Conservation (phyloP, 2,329 filamentous ascomycete species). For the Bipolaris victoriae region DNA sequence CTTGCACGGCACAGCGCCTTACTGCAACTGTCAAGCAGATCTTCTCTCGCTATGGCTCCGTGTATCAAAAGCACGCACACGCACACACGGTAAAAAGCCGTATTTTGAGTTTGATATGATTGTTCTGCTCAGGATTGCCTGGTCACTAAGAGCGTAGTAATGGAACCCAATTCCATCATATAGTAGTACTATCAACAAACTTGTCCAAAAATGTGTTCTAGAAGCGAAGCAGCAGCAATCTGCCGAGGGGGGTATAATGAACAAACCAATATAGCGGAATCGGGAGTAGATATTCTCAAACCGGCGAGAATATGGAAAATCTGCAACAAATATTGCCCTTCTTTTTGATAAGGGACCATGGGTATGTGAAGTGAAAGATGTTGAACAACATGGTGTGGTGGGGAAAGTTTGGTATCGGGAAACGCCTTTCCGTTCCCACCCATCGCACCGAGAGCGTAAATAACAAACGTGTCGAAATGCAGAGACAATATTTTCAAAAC, state of each 20-base stretch:
- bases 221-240: conserved; percentile 10
- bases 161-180: conserved; percentile 4
- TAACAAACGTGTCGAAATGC: conserved; percentile 11
- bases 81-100: neutral
- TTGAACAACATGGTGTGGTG: conserved; percentile 6
- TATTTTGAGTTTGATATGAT: neutral
- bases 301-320: conserved; percentile 1
- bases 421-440: conserved; percentile 5
- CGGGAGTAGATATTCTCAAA: conserved; percentile 2
- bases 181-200: conserved; percentile 12
- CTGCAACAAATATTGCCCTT: conserved; percentile 1
- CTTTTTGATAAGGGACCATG: conserved; percentile 7
- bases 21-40: neutral
- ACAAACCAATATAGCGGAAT: conserved; percentile 5
- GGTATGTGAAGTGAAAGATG: neutral
- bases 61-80: neutral
- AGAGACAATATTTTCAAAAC: conserved; percentile 22
- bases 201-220: conserved; percentile 14
- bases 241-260: conserved; percentile 16
- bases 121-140: neutral
- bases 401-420: conserved; percentile 5
- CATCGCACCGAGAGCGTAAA: conserved; percentile 21
- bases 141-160: conserved; percentile 12
- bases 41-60: neutral
- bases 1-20: neutral